phyloP scores from a whole-genome alignment of 768 basidiomycete species.

The Russula foetens region DNA sequence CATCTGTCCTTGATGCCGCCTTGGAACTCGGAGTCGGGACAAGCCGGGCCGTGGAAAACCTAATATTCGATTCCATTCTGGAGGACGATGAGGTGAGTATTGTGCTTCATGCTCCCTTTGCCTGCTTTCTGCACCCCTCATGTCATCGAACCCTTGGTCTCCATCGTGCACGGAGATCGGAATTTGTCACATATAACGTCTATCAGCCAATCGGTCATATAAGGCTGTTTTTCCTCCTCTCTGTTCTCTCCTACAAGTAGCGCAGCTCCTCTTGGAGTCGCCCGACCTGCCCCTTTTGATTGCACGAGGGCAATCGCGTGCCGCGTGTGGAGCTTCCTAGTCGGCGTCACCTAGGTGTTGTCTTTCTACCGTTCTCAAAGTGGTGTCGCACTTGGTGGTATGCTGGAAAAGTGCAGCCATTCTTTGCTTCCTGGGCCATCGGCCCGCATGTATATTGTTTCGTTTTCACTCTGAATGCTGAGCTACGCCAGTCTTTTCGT shows the following conservation, averaged over 20 bases:
- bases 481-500: background rate
- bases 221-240: background rate
- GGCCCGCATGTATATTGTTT: background rate
- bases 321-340: background rate
- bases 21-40: conserved; percentile 56
- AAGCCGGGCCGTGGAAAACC: conserved; percentile 52
- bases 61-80: conserved; percentile 62
- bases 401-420: background rate
- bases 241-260: background rate
- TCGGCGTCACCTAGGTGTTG: too few species aligned
- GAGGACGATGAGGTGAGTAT: conserved; percentile 38
- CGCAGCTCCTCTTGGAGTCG: too few species aligned
- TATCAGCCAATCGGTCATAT: background rate
- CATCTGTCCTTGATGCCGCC: conserved; percentile 68
- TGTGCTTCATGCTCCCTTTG: background rate
- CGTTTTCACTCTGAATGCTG: background rate
- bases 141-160: background rate
- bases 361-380: background rate
- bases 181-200: background rate
- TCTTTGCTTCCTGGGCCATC: background rate
- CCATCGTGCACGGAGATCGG: background rate
- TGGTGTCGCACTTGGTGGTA: background rate
- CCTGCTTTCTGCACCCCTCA: background rate
- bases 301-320: background rate
- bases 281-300: too few species aligned